These are phyloP conservation scores for Geoglossum glabrum DNA, from an alignment of 495 filamentous ascomycete species.

Conservation along the genomic window DNA sequence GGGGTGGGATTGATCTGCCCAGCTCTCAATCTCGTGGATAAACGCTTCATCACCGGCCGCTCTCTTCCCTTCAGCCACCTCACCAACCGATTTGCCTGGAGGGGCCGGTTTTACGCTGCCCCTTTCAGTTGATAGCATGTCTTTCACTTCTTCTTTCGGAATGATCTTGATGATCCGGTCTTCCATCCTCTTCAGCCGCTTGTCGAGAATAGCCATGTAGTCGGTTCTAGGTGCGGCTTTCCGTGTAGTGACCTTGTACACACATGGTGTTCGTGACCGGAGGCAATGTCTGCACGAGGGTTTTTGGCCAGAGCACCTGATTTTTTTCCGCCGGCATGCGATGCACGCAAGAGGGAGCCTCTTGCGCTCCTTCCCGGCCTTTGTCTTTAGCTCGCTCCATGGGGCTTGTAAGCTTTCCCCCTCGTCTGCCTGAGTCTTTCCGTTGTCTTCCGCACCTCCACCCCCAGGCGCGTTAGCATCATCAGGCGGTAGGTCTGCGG, in stretches of 20 bases:
- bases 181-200: constrained; percentile 52
- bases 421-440: neutral
- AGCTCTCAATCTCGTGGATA: constrained; percentile 58
- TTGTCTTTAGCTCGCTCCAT: constrained; percentile 96
- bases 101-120: constrained; percentile 64
- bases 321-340: constrained; percentile 91
- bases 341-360: constrained; percentile 87
- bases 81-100: constrained; percentile 35
- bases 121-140: constrained; percentile 41
- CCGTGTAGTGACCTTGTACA: constrained; percentile 93
- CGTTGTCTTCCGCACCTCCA: neutral
- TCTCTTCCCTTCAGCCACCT: constrained; percentile 44
- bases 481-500: neutral
- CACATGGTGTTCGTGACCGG: constrained; percentile 80
- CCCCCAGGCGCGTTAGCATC: neutral
- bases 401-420: constrained; percentile 24
- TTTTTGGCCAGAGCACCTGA: constrained; percentile 93
- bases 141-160: constrained; percentile 54
- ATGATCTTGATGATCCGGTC: constrained; percentile 93
- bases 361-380: constrained; percentile 93
- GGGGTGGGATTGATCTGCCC: constrained; percentile 21
- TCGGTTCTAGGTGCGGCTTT: constrained; percentile 93
- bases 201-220: constrained; percentile 96
- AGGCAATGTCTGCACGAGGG: constrained; percentile 94
- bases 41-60: constrained; percentile 79